Evolutionary conservation across 1,284 basidiomycete species (phyloP).

Genomic region (Kwoniella shivajii): DNA sequence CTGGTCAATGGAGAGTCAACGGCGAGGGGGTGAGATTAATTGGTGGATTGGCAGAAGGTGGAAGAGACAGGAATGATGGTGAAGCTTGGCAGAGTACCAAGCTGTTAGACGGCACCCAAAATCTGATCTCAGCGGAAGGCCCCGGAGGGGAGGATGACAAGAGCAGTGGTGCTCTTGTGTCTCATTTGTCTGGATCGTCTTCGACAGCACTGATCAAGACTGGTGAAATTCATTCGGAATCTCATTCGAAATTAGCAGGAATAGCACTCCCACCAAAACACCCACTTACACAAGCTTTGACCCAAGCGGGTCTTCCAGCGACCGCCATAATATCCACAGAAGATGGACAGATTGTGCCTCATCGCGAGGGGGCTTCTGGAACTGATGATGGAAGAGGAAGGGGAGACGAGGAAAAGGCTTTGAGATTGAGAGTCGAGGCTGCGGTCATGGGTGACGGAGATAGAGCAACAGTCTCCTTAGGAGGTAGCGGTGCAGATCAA

Average conservation of each 20-base stretch:
- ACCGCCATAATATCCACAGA: slow-evolving; percentile 46
- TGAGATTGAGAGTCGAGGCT: slow-evolving; percentile 39
- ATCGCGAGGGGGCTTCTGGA: slow-evolving; percentile 41
- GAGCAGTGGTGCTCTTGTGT: slow-evolving; percentile 13
- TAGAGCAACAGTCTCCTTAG: slow-evolving; percentile 59
- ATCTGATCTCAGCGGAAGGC: not conserved
- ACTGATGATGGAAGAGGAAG: slow-evolving; percentile 37
- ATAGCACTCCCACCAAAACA: slow-evolving; percentile 39
- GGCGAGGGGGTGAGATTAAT: slow-evolving; percentile 42
- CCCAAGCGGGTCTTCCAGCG: slow-evolving; percentile 49
- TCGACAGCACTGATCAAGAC: slow-evolving; percentile 25
- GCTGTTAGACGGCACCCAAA: slow-evolving; percentile 1
- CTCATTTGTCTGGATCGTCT: slow-evolving; percentile 14
- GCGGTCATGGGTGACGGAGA: slow-evolving; percentile 66
- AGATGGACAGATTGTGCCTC: slow-evolving; percentile 49
- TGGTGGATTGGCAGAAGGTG: slow-evolving; percentile 41
- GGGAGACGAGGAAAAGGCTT: slow-evolving; percentile 34
- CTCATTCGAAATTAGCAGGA: slow-evolving; percentile 21
- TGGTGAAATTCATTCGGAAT: slow-evolving; percentile 5
- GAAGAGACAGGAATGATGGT: slow-evolving; percentile 33
- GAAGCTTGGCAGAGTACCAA: slow-evolving; percentile 43
- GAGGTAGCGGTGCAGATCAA: slow-evolving; percentile 62
- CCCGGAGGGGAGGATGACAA: not conserved
- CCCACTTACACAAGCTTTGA: slow-evolving; percentile 48
- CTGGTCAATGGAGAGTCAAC: slow-evolving; percentile 42